A percentile compares a stretch with the other conserved stretches of the same genome.
Conservation (phyloP, 1,139 yeast species). For the Meyerozyma athensensis region DNA sequence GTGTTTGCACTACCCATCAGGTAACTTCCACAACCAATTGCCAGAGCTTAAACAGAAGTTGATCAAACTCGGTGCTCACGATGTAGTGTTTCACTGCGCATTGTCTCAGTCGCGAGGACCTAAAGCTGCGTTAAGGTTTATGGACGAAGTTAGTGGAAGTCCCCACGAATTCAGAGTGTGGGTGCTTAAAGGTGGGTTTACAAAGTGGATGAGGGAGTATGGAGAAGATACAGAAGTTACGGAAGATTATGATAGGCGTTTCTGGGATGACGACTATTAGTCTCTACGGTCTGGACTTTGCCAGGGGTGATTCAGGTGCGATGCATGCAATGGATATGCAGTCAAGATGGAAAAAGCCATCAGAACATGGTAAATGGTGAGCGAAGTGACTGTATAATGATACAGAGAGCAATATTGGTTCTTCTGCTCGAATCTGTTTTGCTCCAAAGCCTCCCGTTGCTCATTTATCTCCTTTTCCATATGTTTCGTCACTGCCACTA, state of each 20-base stretch:
- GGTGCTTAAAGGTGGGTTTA: constrained; percentile 81
- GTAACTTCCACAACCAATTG: constrained; percentile 37
- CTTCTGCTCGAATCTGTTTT: no score
- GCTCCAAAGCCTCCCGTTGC: no score
- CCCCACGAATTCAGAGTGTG: constrained; percentile 48
- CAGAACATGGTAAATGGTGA: no score
- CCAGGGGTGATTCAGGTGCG: no score
- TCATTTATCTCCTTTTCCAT: no score
- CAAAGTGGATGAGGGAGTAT: constrained; percentile 71
- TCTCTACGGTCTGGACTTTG: neutral
- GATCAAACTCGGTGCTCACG: constrained; percentile 29
- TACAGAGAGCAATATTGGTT: no score
- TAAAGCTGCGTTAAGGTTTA: constrained; percentile 64
- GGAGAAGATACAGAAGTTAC: constrained; percentile 67
- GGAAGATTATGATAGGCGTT: constrained; percentile 54
- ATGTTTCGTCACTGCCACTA: no score
- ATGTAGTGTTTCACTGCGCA: constrained; percentile 86
- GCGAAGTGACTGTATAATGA: no score
- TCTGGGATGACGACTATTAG: constrained; percentile 41
- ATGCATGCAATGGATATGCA: no score
- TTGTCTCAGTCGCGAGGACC: constrained; percentile 91
- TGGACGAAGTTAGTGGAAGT: constrained; percentile 34
- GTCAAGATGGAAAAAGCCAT: no score
- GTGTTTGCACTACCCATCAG: constrained; percentile 59
- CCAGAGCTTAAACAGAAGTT: constrained; percentile 39